Conservation (phyloP, 352 stramenopile species). For the Phytopythium vexans region DNA sequence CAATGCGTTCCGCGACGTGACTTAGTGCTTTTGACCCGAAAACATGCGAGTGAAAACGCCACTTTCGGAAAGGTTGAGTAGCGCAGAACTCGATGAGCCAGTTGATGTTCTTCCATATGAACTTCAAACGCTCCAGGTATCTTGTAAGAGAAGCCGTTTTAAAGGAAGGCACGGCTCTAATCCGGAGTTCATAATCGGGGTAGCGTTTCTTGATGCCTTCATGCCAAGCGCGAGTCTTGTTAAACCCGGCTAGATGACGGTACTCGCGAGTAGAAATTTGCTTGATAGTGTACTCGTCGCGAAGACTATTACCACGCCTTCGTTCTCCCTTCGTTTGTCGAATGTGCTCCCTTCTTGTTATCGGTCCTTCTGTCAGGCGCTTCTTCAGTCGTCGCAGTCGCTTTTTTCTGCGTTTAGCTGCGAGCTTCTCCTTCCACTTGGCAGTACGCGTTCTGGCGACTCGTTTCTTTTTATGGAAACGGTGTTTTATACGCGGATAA, state of each 20-base stretch:
- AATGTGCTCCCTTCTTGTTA: background rate
- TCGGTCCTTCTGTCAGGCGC: background rate
- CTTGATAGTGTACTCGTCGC: background rate
- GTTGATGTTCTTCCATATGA: background rate
- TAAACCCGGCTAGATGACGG: slow-evolving; percentile 1
- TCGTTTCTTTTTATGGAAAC: no score
- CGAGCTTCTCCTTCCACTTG: no score
- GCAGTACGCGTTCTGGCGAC: no score
- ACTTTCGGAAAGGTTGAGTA: background rate
- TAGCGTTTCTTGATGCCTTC: background rate
- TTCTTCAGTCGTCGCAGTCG: background rate
- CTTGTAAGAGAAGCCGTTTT: background rate
- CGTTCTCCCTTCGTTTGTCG: background rate
- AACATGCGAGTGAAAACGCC: no score
- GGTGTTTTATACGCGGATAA: no score
- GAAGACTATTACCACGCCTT: background rate
- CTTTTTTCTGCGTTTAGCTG: slow-evolving; percentile 1
- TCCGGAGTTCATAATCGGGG: background rate
- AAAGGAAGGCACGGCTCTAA: background rate
- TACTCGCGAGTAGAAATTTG: background rate
- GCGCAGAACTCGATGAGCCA: slow-evolving; percentile 3
- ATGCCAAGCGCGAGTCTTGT: background rate
- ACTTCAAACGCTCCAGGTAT: background rate
- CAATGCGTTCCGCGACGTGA: no score
- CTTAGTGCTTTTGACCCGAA: no score